These are phyloP conservation scores for Gyromitra esculenta DNA, from an alignment of 2,329 filamentous ascomycete genomes.

Conservation along the genomic window DNA sequence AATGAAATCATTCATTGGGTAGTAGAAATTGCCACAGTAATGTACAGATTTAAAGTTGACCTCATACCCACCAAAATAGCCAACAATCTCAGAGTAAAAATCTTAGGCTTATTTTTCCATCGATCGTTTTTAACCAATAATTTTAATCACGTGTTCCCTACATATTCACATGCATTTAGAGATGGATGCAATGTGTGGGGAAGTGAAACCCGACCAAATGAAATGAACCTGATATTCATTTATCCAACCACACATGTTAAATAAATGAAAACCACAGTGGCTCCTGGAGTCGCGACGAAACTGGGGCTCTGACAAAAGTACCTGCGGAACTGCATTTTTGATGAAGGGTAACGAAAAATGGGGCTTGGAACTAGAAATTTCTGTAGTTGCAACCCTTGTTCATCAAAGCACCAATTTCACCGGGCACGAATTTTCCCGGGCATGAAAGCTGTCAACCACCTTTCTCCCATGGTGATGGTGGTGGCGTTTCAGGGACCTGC, in stretches of 20 bases:
- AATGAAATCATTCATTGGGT: background rate
- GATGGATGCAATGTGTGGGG: background rate
- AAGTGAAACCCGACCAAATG: background rate
- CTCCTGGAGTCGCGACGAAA: too few species aligned
- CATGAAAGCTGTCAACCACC: conserved; percentile 9
- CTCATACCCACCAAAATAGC: background rate
- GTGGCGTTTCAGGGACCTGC: conserved; percentile 37
- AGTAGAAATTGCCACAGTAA: background rate
- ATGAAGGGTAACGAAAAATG: too few species aligned
- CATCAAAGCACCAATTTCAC: too few species aligned
- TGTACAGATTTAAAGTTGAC: background rate
- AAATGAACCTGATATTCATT: conserved; percentile 1
- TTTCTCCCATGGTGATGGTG: background rate
- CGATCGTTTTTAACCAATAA: background rate
- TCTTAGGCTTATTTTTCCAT: background rate
- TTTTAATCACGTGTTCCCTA: background rate
- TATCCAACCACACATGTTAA: background rate
- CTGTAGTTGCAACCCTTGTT: too few species aligned
- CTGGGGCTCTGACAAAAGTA: too few species aligned
- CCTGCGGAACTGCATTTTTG: too few species aligned
- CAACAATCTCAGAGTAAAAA: background rate
- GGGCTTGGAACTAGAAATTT: too few species aligned
- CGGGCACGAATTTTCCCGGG: background rate
- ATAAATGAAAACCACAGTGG: background rate
- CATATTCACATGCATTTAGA: background rate